Conservation (phyloP, 2,329 filamentous ascomycete genomes). For the Exophiala dermatitidis region DNA sequence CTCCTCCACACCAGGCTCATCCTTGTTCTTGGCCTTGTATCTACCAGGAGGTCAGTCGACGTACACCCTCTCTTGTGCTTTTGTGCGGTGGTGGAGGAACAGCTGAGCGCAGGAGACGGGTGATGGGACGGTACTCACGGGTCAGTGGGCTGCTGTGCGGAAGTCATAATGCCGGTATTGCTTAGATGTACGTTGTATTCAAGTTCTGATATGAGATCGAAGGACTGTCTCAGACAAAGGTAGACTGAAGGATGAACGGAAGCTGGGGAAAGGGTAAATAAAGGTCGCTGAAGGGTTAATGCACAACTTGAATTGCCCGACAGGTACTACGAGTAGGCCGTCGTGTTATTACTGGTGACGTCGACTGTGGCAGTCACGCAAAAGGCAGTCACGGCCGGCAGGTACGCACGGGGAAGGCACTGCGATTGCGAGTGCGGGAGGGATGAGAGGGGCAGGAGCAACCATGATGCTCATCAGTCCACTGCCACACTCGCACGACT, state of each 20-base stretch:
- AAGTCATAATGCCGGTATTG: slow-evolving; percentile 16
- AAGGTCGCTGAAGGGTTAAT: too few species aligned
- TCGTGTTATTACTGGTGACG: too few species aligned
- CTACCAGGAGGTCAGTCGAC: slow-evolving; percentile 37
- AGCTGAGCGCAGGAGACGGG: neutral
- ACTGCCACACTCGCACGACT: too few species aligned
- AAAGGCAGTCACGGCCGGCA: too few species aligned
- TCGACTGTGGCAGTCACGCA: too few species aligned
- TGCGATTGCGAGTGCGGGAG: too few species aligned
- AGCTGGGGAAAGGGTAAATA: neutral
- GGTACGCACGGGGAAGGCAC: too few species aligned
- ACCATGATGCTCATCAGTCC: too few species aligned
- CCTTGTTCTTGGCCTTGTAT: slow-evolving; percentile 69
- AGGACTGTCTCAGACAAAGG: neutral
- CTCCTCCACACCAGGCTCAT: slow-evolving; percentile 63
- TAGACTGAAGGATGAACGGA: neutral
- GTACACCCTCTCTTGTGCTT: neutral
- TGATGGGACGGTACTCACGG: slow-evolving; percentile 4
- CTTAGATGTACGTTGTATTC: neutral
- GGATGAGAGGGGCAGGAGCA: too few species aligned
- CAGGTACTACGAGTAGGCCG: too few species aligned
- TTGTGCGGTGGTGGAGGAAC: neutral
- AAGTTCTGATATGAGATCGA: neutral
- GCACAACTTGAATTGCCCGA: too few species aligned
- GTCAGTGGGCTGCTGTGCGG: slow-evolving; percentile 11